These are phyloP conservation scores for Xylariaceae sp. DNA, from an alignment of 2,329 filamentous ascomycete species.

Conservation along the genomic window DNA sequence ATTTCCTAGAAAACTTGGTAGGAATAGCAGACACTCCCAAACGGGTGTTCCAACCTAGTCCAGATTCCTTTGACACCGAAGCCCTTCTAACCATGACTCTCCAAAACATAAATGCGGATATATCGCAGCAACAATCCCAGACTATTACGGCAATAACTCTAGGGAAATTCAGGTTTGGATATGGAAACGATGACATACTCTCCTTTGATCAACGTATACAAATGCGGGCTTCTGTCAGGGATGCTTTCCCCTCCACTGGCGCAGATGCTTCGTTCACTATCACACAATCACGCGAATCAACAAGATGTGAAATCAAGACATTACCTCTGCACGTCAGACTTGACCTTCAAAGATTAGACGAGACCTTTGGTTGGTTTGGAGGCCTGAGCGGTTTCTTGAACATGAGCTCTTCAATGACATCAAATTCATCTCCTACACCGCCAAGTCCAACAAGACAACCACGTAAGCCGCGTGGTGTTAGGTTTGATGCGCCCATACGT, in stretches of 20 bases:
- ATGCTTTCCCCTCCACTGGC: conserved; percentile 59
- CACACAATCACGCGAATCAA: conserved; percentile 46
- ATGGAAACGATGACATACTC: conserved; percentile 63
- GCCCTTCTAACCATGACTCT: conserved; percentile 56
- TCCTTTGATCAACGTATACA: conserved; percentile 62
- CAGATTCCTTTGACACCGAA: conserved; percentile 49
- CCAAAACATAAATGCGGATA: conserved; percentile 44
- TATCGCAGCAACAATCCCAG: conserved; percentile 33
- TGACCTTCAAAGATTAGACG: conserved; percentile 80
- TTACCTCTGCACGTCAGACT: conserved; percentile 76
- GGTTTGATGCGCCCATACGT: conserved; percentile 58
- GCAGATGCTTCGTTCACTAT: conserved; percentile 61
- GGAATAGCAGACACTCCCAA: conserved; percentile 56
- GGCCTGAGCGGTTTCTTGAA: conserved; percentile 90
- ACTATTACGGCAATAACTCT: conserved; percentile 49
- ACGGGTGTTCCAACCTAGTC: conserved; percentile 45
- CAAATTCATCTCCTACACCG: conserved; percentile 60
- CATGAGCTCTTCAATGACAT: conserved; percentile 81
- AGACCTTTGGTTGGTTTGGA: conserved; percentile 85
- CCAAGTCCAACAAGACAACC: conserved; percentile 40
- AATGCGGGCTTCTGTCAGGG: conserved; percentile 62
- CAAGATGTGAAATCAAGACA: conserved; percentile 68
- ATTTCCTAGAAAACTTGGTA: conserved; percentile 57
- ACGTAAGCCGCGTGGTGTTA: conserved; percentile 57
- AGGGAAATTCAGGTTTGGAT: conserved; percentile 64